Evolutionary conservation across 1,284 basidiomycete genomes (phyloP).

Genomic region (Cryptococcus jaspeensis): DNA sequence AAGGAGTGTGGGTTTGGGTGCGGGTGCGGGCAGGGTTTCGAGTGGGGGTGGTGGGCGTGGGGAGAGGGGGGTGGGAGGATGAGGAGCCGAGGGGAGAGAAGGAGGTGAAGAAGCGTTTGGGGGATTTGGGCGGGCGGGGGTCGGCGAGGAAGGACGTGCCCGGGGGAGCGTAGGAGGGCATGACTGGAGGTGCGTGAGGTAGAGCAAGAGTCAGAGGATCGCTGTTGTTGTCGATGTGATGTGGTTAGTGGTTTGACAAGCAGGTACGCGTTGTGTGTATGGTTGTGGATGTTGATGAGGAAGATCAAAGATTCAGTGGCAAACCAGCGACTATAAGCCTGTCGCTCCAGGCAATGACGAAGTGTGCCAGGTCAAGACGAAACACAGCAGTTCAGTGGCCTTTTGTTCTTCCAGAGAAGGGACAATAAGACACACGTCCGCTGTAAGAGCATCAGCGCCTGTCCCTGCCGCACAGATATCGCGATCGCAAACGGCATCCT

Average conservation of each 20-base stretch:
- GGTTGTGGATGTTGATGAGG: neutral
- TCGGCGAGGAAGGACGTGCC: slow-evolving; percentile 11
- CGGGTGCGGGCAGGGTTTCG: neutral
- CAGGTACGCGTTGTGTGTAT: neutral
- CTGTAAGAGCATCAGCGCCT: too few species aligned
- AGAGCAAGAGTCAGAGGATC: neutral
- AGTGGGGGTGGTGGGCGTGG: neutral
- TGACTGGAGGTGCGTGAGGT: neutral
- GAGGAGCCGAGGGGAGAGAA: slow-evolving; percentile 7
- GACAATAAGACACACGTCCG: too few species aligned
- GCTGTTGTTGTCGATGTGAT: neutral
- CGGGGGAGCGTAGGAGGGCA: neutral
- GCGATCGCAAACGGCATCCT: too few species aligned
- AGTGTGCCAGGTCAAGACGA: too few species aligned
- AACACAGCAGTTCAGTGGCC: too few species aligned
- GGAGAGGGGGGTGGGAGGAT: neutral
- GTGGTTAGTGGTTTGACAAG: neutral
- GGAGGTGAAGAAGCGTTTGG: slow-evolving; percentile 19
- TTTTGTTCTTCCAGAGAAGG: too few species aligned
- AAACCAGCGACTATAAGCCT: too few species aligned
- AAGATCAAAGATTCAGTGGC: neutral
- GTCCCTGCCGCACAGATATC: too few species aligned
- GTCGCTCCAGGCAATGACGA: too few species aligned
- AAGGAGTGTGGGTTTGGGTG: neutral
- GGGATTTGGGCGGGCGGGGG: slow-evolving; percentile 18